These are phyloP conservation scores for Fusarium nodosum DNA, from an alignment of 2,329 filamentous ascomycete species.

Conservation along the genomic window DNA sequence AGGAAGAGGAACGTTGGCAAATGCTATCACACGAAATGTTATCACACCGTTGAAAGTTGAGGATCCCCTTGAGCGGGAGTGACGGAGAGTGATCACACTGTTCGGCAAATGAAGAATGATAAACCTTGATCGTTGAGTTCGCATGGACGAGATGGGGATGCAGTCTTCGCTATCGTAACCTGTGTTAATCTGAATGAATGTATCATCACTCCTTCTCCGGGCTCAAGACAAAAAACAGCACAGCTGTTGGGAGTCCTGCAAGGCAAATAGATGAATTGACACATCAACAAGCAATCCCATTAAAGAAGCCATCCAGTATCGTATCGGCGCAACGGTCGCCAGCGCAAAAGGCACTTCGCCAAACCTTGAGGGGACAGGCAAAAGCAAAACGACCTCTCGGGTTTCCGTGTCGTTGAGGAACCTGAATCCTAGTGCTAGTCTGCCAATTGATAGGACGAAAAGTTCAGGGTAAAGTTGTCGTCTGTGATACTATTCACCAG, in stretches of 20 bases:
- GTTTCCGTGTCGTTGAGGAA: slow-evolving; percentile 19
- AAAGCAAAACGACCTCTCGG: slow-evolving; percentile 17
- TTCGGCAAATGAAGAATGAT: slow-evolving; percentile 1
- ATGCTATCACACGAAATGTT: background rate
- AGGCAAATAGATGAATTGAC: slow-evolving; percentile 32
- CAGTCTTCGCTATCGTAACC: background rate
- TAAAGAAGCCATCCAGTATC: slow-evolving; percentile 17
- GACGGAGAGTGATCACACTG: background rate
- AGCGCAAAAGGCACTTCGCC: background rate
- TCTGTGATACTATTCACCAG: slow-evolving; percentile 30
- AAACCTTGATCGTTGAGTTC: background rate
- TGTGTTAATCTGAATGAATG: background rate
- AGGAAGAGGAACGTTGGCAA: slow-evolving; percentile 4
- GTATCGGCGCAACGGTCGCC: slow-evolving; percentile 14
- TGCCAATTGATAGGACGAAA: slow-evolving; percentile 38
- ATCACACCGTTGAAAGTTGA: slow-evolving; percentile 4
- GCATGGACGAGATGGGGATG: no score
- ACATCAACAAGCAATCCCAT: slow-evolving; percentile 13
- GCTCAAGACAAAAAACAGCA: background rate
- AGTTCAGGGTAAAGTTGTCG: slow-evolving; percentile 14
- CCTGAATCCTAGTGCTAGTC: slow-evolving; percentile 36
- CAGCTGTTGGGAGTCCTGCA: slow-evolving; percentile 8
- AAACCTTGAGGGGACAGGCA: background rate
- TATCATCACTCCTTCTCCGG: background rate
- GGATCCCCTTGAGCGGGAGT: background rate